phyloP scores from a whole-genome alignment of 257 asterid species.

The Echium plantagineum region DNA sequence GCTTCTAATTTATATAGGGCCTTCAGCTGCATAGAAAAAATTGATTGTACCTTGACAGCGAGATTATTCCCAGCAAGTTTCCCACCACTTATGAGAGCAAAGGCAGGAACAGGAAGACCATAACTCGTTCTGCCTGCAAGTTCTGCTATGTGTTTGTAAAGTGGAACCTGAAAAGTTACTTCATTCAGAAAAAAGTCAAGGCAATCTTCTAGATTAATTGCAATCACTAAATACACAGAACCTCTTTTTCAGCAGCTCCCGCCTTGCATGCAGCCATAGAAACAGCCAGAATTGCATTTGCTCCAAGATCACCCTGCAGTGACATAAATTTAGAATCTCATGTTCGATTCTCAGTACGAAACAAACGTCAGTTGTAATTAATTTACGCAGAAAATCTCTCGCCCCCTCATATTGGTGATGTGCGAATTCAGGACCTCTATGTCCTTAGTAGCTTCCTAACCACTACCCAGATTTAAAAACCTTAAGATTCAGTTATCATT shows the following conservation, averaged over 20 bases:
- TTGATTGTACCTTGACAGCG: slow-evolving; percentile 52
- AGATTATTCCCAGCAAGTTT: slow-evolving; percentile 76
- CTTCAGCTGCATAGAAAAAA: background rate
- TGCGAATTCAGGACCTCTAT: too few species aligned
- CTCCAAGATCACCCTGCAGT: slow-evolving; percentile 89
- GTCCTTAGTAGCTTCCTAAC: too few species aligned
- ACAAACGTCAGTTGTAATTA: too few species aligned
- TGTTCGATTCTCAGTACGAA: background rate
- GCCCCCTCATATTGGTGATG: too few species aligned
- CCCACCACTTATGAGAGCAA: slow-evolving; percentile 91
- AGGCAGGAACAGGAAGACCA: slow-evolving; percentile 81
- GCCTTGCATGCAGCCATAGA: slow-evolving; percentile 99
- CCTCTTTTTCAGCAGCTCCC: slow-evolving; percentile 99
- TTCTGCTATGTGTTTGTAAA: slow-evolving; percentile 91
- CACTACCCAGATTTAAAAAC: too few species aligned
- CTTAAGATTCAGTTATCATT: too few species aligned
- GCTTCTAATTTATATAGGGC: background rate
- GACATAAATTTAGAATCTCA: slow-evolving; percentile 4
- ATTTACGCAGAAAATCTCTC: too few species aligned
- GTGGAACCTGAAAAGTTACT: slow-evolving; percentile 61
- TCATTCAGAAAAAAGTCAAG: slow-evolving; percentile 6
- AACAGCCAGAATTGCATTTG: slow-evolving; percentile 91
- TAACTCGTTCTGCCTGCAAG: slow-evolving; percentile 67
- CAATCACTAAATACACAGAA: slow-evolving; percentile 7
- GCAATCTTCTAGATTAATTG: background rate